Percentiles rank a stretch among this genome's conserved stretches.
Evolutionary conservation across 2,329 filamentous ascomycete species (phyloP).

Genomic region (Pyrenochaeta sp.): DNA sequence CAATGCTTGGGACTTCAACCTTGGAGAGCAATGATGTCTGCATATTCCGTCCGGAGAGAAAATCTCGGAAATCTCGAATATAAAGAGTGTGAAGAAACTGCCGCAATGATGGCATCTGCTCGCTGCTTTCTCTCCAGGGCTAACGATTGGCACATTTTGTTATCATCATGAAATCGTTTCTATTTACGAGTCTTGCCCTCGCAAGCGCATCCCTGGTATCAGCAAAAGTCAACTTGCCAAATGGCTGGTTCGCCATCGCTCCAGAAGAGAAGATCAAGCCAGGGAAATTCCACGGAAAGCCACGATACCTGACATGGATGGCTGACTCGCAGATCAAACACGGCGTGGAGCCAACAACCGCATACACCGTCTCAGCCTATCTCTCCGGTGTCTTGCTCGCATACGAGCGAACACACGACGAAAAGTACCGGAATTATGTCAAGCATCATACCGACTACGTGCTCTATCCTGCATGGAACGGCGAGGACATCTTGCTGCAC

Average conservation of each 20-base stretch:
- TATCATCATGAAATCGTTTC: conserved; percentile 11
- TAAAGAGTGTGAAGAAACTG: neutral
- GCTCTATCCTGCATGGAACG: conserved; percentile 45
- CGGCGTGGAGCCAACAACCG: conserved; percentile 24
- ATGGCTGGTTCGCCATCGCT: conserved; percentile 22
- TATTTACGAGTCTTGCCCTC: conserved; percentile 10
- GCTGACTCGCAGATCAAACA: conserved; percentile 30
- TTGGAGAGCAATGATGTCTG: neutral
- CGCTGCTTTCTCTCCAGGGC: neutral
- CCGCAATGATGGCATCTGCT: neutral
- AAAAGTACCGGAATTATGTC: conserved; percentile 42
- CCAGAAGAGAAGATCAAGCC: conserved; percentile 15
- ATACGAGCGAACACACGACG: conserved; percentile 23
- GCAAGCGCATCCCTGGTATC: conserved; percentile 14
- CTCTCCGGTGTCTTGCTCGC: conserved; percentile 23
- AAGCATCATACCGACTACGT: conserved; percentile 59
- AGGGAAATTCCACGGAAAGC: conserved; percentile 16
- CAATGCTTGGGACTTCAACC: neutral
- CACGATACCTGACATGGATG: conserved; percentile 28
- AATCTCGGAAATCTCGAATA: neutral
- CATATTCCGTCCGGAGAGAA: neutral
- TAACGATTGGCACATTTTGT: neutral
- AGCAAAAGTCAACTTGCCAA: conserved; percentile 17
- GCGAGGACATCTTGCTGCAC: conserved; percentile 18
- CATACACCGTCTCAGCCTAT: conserved; percentile 25